Conservation (phyloP, 2,329 filamentous ascomycete species). For the Sporothrix curviconia region DNA sequence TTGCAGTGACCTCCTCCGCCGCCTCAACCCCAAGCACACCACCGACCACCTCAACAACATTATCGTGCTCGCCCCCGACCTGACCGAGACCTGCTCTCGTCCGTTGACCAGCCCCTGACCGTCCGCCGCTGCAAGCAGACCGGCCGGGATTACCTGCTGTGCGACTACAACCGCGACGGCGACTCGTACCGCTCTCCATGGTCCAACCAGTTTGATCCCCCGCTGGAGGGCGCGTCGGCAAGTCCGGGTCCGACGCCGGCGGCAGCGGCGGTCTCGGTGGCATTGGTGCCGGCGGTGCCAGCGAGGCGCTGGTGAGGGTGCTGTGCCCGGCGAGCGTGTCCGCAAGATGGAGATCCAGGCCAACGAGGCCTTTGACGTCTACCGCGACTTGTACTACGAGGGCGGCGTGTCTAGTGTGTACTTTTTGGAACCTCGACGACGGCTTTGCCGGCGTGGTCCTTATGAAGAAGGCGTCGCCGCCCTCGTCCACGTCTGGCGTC, state of each 20-base stretch:
- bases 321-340: slow-evolving; percentile 82
- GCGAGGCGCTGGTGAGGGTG: slow-evolving; percentile 64
- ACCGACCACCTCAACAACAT: slow-evolving; percentile 81
- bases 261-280: slow-evolving; percentile 41
- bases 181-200: slow-evolving; percentile 98
- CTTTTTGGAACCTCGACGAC: slow-evolving; percentile 96
- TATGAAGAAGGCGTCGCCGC: slow-evolving; percentile 75
- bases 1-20: slow-evolving; percentile 88
- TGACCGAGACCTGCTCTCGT: slow-evolving; percentile 97
- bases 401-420: slow-evolving; percentile 94
- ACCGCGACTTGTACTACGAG: slow-evolving; percentile 94
- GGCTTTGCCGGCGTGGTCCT: slow-evolving; percentile 94
- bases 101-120: slow-evolving; percentile 90
- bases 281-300: slow-evolving; percentile 44
- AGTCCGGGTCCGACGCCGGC: slow-evolving; percentile 30
- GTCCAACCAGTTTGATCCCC: slow-evolving; percentile 97
- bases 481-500: slow-evolving; percentile 58
- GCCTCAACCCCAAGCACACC: slow-evolving; percentile 91
- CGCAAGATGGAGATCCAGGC: slow-evolving; percentile 89
- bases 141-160: slow-evolving; percentile 92
- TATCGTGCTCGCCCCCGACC: slow-evolving; percentile 78
- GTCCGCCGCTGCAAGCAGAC: slow-evolving; percentile 80
- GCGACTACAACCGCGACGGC: slow-evolving; percentile 99
- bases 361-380: slow-evolving; percentile 95
- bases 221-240: slow-evolving; percentile 51